These are phyloP conservation scores for Reticulascus tulasneorum DNA, from an alignment of 2,329 filamentous ascomycete species.

Conservation along the genomic window DNA sequence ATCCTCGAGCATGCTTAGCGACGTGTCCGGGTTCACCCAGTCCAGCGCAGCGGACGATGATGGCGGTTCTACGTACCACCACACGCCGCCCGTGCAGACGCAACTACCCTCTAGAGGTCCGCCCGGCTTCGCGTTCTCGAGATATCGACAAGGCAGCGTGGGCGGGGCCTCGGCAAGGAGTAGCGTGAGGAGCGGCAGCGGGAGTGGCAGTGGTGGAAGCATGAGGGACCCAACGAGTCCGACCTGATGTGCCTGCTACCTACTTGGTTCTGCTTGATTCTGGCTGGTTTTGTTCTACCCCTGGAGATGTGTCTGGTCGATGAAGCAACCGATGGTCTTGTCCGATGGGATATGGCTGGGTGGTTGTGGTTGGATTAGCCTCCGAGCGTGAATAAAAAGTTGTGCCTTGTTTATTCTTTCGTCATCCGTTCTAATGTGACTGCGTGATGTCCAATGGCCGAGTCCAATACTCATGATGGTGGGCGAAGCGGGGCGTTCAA, in stretches of 20 bases:
- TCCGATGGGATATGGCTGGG: background rate
- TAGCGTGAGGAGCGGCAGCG: conserved; percentile 33
- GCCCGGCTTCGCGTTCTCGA: conserved; percentile 14
- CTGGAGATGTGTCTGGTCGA: background rate
- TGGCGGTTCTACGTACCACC: conserved; percentile 13
- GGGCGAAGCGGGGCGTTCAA: no score
- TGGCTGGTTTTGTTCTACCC: conserved; percentile 6
- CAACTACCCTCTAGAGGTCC: conserved; percentile 15
- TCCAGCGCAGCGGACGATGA: conserved; percentile 51
- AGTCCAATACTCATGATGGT: background rate
- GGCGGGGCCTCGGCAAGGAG: conserved; percentile 14
- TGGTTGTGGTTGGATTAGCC: background rate
- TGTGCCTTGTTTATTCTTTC: conserved; percentile 8
- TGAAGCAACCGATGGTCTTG: background rate
- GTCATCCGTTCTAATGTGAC: no score
- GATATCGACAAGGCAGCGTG: conserved; percentile 9
- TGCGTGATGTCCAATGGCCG: no score
- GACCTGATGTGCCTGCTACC: conserved; percentile 12
- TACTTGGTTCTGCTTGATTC: background rate
- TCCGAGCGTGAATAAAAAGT: conserved; percentile 8
- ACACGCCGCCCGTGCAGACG: conserved; percentile 16
- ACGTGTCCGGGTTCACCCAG: conserved; percentile 64
- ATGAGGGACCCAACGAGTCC: conserved; percentile 51
- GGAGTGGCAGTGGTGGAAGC: conserved; percentile 45
- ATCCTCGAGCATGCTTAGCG: conserved; percentile 64